A percentile compares a stretch with the other conserved stretches of the same genome.
These are phyloP conservation scores for Chrysoporthe cubensis DNA, from an alignment of 2,329 filamentous ascomycete species.

Conservation along the genomic window DNA sequence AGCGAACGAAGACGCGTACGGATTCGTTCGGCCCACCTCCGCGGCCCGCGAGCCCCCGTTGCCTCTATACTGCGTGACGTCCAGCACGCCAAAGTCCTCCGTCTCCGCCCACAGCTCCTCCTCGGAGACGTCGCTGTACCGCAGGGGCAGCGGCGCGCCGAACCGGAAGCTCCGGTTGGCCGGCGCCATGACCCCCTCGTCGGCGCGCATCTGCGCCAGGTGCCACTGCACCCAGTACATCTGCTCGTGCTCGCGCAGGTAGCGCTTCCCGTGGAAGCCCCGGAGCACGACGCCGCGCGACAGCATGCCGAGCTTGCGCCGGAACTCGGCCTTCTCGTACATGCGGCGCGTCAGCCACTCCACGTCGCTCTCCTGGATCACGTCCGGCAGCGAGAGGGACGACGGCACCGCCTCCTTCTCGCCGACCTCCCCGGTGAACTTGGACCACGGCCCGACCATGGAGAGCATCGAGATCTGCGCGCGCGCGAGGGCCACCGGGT, in stretches of 20 bases:
- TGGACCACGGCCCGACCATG: constrained; percentile 64
- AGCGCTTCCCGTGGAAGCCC: constrained; percentile 61
- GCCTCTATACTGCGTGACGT: constrained; percentile 25
- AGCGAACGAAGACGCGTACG: not conserved
- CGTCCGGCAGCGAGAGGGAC: constrained; percentile 37
- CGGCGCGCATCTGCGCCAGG: constrained; percentile 36
- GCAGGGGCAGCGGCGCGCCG: constrained; percentile 29
- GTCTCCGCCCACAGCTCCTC: constrained; percentile 31
- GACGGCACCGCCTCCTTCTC: constrained; percentile 40
- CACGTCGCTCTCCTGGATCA: constrained; percentile 53
- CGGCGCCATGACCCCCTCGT: constrained; percentile 25
- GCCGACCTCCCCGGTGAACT: constrained; percentile 57
- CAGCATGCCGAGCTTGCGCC: constrained; percentile 61
- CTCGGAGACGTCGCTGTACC: constrained; percentile 31
- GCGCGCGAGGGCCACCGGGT: constrained; percentile 60
- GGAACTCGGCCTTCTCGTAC: constrained; percentile 62
- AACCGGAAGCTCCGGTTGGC: constrained; percentile 32
- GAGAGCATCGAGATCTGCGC: constrained; percentile 66
- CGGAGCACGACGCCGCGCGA: constrained; percentile 62
- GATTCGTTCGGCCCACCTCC: constrained; percentile 7
- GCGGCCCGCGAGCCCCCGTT: constrained; percentile 1
- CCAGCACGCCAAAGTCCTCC: constrained; percentile 31
- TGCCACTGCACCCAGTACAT: constrained; percentile 57
- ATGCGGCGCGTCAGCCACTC: constrained; percentile 58
- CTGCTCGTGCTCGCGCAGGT: constrained; percentile 65